Evolutionary conservation across 1,139 yeast genomes (phyloP).

Genomic region (Taphrina deformans): DNA sequence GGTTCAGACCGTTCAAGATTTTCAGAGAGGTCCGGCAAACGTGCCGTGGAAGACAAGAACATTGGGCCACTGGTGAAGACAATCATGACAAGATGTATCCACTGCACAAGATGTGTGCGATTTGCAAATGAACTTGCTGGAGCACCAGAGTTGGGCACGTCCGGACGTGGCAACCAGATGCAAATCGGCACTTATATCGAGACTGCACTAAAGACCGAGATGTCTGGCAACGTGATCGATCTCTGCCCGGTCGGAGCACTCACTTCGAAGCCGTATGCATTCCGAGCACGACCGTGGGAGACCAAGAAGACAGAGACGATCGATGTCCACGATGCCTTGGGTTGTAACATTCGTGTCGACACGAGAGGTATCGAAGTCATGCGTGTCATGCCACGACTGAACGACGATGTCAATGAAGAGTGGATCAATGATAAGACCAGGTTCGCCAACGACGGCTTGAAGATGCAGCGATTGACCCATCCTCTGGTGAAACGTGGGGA

Average conservation of each 20-base stretch:
- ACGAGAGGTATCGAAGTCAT: slow-evolving; percentile 85
- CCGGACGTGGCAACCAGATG: slow-evolving; percentile 90
- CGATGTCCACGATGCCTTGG: slow-evolving; percentile 82
- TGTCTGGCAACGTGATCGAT: slow-evolving; percentile 85
- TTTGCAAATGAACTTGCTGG: slow-evolving; percentile 91
- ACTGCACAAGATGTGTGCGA: slow-evolving; percentile 89
- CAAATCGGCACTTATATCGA: slow-evolving; percentile 89
- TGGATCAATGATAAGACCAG: slow-evolving; percentile 90
- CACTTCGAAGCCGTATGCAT: slow-evolving; percentile 86
- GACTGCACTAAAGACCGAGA: slow-evolving; percentile 78
- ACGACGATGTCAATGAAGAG: slow-evolving; percentile 86
- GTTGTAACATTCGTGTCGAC: slow-evolving; percentile 80
- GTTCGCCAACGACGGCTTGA: slow-evolving; percentile 82
- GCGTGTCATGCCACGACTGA: slow-evolving; percentile 82
- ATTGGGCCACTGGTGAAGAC: slow-evolving; percentile 89
- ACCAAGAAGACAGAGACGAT: slow-evolving; percentile 84
- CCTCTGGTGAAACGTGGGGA: slow-evolving; percentile 76
- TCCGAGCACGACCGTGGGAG: slow-evolving; percentile 93
- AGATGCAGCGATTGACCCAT: slow-evolving; percentile 80
- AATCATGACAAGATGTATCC: slow-evolving; percentile 90
- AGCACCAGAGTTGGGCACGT: slow-evolving; percentile 84
- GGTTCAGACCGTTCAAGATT: slow-evolving; percentile 88
- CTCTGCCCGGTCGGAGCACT: slow-evolving; percentile 92
- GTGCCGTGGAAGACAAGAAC: slow-evolving; percentile 89
- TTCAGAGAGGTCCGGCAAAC: slow-evolving; percentile 75